A percentile compares a stretch with the other conserved stretches of the same genome.
phyloP scores from a whole-genome alignment of 768 basidiomycete genomes.

The Leccinum pellstonianum region DNA sequence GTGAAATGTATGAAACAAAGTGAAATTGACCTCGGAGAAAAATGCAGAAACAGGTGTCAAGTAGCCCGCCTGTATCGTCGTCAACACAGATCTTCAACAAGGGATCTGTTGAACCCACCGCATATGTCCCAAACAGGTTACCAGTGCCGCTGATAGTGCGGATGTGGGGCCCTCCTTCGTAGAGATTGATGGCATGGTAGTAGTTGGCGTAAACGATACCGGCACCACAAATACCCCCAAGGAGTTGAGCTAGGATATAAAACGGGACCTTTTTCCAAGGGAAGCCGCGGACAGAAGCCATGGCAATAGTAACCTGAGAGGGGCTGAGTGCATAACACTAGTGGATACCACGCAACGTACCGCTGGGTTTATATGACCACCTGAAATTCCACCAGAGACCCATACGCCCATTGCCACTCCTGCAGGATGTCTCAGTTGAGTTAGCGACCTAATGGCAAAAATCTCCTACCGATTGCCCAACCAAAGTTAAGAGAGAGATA shows the following conservation, averaged over 20 bases:
- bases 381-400: slow-evolving; percentile 65
- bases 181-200: slow-evolving; percentile 64
- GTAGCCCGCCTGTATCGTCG: slow-evolving; percentile 34
- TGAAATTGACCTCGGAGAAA: slow-evolving; percentile 41
- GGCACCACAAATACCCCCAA: slow-evolving; percentile 62
- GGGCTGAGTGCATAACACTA: slow-evolving; percentile 1
- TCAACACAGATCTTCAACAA: slow-evolving; percentile 10
- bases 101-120: slow-evolving; percentile 39
- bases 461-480: slow-evolving; percentile 31
- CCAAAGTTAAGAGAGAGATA: slow-evolving; percentile 29
- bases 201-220: slow-evolving; percentile 63
- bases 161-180: slow-evolving; percentile 53
- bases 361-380: slow-evolving; percentile 75
- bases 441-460: not conserved
- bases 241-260: slow-evolving; percentile 61
- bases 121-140: slow-evolving; percentile 57
- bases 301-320: slow-evolving; percentile 60
- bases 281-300: slow-evolving; percentile 70
- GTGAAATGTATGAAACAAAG: not conserved
- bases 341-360: slow-evolving; percentile 34
- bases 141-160: slow-evolving; percentile 61
- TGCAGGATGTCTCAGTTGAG: slow-evolving; percentile 13
- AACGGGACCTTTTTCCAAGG: slow-evolving; percentile 79
- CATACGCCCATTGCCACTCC: slow-evolving; percentile 67
- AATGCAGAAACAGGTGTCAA: slow-evolving; percentile 44